Evolutionary conservation across 2,329 filamentous ascomycete species (phyloP).

Genomic region (Botrytis paeoniae): DNA sequence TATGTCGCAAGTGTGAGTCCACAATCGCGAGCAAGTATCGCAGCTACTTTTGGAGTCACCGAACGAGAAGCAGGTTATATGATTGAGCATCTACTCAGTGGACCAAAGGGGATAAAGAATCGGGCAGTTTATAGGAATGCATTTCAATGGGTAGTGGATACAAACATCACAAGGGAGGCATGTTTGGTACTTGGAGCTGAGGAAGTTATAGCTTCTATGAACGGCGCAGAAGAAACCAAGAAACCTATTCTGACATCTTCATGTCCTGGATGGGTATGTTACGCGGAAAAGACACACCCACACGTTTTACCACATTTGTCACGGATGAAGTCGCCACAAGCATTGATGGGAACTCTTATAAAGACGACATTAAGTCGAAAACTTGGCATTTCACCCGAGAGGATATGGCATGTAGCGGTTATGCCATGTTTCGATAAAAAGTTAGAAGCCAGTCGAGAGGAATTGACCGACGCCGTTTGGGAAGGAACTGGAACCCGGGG

Average conservation of each 20-base stretch:
- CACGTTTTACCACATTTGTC: slow-evolving; percentile 90
- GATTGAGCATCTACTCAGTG: slow-evolving; percentile 76
- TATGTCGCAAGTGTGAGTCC: slow-evolving; percentile 93
- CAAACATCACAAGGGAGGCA: slow-evolving; percentile 76
- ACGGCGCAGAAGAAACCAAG: slow-evolving; percentile 29
- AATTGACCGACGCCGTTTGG: slow-evolving; percentile 83
- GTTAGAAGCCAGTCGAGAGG: slow-evolving; percentile 88
- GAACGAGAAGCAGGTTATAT: slow-evolving; percentile 74
- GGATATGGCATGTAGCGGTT: slow-evolving; percentile 90
- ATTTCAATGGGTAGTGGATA: slow-evolving; percentile 90
- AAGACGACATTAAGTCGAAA: slow-evolving; percentile 78
- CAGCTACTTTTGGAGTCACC: slow-evolving; percentile 74
- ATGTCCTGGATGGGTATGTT: slow-evolving; percentile 98
- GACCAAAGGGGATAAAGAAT: slow-evolving; percentile 63
- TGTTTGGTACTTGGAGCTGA: slow-evolving; percentile 77
- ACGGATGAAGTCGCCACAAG: slow-evolving; percentile 88
- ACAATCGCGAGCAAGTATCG: slow-evolving; percentile 84
- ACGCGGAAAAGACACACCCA: slow-evolving; percentile 96
- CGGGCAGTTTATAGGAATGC: slow-evolving; percentile 71
- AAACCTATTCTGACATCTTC: slow-evolving; percentile 78
- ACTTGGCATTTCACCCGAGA: slow-evolving; percentile 68
- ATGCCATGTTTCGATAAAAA: slow-evolving; percentile 99
- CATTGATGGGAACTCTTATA: slow-evolving; percentile 81
- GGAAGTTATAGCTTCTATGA: slow-evolving; percentile 55
- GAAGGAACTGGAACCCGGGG: slow-evolving; percentile 50